Conservation (phyloP, 352 stramenopile species). For the Phytophthora lateralis region DNA sequence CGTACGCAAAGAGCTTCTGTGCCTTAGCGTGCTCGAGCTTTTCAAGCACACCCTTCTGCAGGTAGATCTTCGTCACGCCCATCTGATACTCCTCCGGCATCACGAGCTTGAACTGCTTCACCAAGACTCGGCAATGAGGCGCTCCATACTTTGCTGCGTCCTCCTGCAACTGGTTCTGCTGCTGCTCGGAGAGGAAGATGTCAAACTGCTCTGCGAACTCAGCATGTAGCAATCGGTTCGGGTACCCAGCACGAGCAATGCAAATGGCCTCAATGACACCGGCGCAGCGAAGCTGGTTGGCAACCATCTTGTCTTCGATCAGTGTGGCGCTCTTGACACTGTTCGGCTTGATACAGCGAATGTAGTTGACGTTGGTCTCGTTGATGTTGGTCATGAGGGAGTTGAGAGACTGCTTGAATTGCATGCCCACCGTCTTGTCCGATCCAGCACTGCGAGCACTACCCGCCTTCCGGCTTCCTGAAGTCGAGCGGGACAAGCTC, state of each 20-base stretch:
- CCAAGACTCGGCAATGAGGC: constrained; percentile 53
- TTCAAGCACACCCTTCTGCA: constrained; percentile 84
- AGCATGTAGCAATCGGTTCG: constrained; percentile 80
- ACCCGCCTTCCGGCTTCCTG: constrained; percentile 33
- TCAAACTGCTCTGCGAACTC: constrained; percentile 72
- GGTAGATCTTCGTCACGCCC: constrained; percentile 86
- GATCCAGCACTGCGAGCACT: constrained; percentile 22
- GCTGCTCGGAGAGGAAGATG: constrained; percentile 59
- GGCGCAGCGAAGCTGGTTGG: constrained; percentile 79
- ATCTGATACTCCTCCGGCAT: constrained; percentile 80
- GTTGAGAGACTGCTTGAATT: constrained; percentile 81
- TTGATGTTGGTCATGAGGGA: constrained; percentile 78
- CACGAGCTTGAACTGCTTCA: constrained; percentile 65
- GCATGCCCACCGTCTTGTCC: constrained; percentile 69
- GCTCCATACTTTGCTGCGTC: constrained; percentile 26
- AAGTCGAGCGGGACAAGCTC: constrained; percentile 31
- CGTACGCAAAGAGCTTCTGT: constrained; percentile 69
- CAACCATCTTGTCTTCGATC: constrained; percentile 76
- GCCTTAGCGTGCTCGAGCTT: constrained; percentile 67
- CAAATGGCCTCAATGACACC: constrained; percentile 83
- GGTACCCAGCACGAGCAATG: constrained; percentile 79
- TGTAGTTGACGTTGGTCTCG: constrained; percentile 78
- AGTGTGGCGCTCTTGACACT: constrained; percentile 62
- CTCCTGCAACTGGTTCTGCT: constrained; percentile 41
- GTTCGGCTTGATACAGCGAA: constrained; percentile 90